Base-by-base conservation (phyloP, 23 red algal genomes). In the Gracilaria caudata region DNA sequence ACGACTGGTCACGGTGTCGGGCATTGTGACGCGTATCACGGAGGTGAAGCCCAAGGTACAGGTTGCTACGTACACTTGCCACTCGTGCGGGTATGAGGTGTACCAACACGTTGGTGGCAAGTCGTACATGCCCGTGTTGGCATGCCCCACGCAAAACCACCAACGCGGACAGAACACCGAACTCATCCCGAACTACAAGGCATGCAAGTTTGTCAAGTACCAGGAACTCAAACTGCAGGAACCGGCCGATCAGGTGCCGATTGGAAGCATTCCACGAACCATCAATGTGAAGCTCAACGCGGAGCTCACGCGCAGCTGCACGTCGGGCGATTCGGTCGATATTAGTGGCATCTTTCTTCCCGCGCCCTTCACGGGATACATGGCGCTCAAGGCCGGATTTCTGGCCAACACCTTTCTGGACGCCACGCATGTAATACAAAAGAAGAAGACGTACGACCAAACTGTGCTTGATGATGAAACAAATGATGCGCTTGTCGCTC, bases 181-280 rank as follows among this genome's bases (percentile, higher is more conserved):
- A 26, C 90, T 99, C 21, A 78, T 92, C 33, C 89, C 90, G 28
- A 92, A 95, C 35, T 88, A 84, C 61, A 84, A 85, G 25, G 89
- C 72, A 45, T 93, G 79, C 47, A 95, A 95, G 85, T 99, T 82
- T 73, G 86, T 92, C 41, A 99, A 96, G 76, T 99, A 94, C 61
- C 97, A 99, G 65, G 97, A 99, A 79, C 66, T 99, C n/a, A 92
- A 94, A 61, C 64, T 99, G 16, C 97, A 99, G 72, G 97, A 99
- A 85, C 84, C 92, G 26, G 90, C 93, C 29, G 92, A 99, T 41
- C 92, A 99, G 40, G 97, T 99, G 14, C 97, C 97, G 8, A 92
- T 99, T 29, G 97, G 97, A 23, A 90, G 82, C 79, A 99, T 99
- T 75, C 97, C 97, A 36, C 92, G 97, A 7, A 94, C 88, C n/a